These are phyloP conservation scores for Sindora glabra DNA, from an alignment of 306 rosid genomes.

Conservation along the genomic window DNA sequence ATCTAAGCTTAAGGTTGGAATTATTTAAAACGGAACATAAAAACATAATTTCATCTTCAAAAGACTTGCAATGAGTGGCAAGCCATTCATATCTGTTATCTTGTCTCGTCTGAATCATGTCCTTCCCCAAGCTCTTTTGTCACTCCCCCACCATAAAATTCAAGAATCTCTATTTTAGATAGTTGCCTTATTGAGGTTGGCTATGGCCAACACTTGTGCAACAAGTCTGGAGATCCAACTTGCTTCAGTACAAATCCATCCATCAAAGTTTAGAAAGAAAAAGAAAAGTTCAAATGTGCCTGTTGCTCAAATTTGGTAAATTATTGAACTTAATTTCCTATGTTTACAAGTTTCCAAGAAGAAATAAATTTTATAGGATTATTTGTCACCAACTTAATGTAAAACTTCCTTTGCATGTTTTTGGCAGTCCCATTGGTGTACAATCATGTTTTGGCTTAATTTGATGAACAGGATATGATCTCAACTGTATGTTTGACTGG, in stretches of 20 bases:
- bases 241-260: neutral
- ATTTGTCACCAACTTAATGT: neutral
- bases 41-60: too few relatives aligned
- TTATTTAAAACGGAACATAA: too few relatives aligned
- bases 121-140: too few relatives aligned
- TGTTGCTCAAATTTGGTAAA: neutral
- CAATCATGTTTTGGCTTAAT: slow-evolving; percentile 25
- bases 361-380: neutral
- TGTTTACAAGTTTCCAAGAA: neutral
- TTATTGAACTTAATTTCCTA: neutral
- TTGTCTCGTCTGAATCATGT: too few relatives aligned
- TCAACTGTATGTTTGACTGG: slow-evolving; percentile 70
- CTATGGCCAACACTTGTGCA: neutral
- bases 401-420: too few relatives aligned
- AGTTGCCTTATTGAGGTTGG: neutral
- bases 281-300: neutral
- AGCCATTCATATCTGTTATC: too few relatives aligned
- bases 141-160: too few relatives aligned
- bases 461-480: slow-evolving; percentile 51
- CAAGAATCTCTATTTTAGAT: slow-evolving; percentile 1
- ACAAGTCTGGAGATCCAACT: neutral
- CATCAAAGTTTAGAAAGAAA: neutral
- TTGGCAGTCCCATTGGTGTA: too few relatives aligned
- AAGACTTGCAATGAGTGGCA: too few relatives aligned
- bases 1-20: too few relatives aligned